Percentiles rank a stretch among this genome's conserved stretches.
Evolutionary conservation across 2,329 filamentous ascomycete species (phyloP).

Genomic region (Diatrype stigma): DNA sequence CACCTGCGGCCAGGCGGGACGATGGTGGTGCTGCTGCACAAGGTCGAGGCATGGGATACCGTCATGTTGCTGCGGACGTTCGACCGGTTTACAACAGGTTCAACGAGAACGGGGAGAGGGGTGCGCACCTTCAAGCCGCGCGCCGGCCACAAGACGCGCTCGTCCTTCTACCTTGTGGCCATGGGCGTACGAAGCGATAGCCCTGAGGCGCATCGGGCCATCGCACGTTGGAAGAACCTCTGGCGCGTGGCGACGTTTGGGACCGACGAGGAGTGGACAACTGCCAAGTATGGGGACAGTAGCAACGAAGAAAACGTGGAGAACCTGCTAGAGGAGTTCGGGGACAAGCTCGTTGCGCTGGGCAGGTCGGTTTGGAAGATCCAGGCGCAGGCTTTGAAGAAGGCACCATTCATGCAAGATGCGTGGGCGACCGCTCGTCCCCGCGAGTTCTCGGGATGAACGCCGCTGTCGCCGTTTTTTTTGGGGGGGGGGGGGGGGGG

Average conservation of each 20-base stretch:
- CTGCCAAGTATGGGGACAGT: constrained; percentile 1
- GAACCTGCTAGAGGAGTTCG: constrained; percentile 32
- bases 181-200: constrained; percentile 31
- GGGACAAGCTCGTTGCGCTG: constrained; percentile 25
- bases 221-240: constrained; percentile 35
- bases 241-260: constrained; percentile 39
- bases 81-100: no score
- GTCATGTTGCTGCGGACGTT: constrained; percentile 36
- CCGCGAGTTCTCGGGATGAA: neutral
- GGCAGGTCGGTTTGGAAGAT: constrained; percentile 30
- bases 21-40: constrained; percentile 48
- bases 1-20: constrained; percentile 43
- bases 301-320: no score
- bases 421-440: neutral
- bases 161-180: constrained; percentile 52
- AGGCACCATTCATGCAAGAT: constrained; percentile 21
- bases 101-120: no score
- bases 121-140: constrained; percentile 42
- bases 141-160: constrained; percentile 34
- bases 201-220: constrained; percentile 28
- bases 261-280: constrained; percentile 19
- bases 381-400: constrained; percentile 29
- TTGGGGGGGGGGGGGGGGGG: constrained; percentile 7
- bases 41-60: constrained; percentile 36
- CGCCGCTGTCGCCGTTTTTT: no score